Conservation (phyloP, 2,329 filamentous ascomycete genomes). For the Coniochaeta sp. region DNA sequence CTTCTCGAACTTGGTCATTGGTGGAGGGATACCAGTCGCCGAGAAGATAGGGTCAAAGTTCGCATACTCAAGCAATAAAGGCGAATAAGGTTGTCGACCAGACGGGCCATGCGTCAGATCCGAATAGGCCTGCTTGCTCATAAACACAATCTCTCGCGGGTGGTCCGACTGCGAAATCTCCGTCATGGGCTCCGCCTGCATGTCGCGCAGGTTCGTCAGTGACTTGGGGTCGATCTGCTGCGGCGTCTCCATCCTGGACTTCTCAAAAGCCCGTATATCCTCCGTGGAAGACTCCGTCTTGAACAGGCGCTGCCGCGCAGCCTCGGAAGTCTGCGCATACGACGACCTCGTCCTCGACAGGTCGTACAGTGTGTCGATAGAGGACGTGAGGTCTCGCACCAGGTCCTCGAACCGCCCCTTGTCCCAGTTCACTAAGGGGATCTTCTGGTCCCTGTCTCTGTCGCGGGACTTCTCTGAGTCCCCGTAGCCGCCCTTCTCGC, state of each 20-base stretch:
- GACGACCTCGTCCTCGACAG: conserved; percentile 59
- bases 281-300: conserved; percentile 32
- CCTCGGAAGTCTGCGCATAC: conserved; percentile 25
- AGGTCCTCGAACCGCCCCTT: conserved; percentile 69
- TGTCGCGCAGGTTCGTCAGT: conserved; percentile 39
- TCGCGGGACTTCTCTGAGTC: conserved; percentile 18
- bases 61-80: conserved; percentile 65
- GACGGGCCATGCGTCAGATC: conserved; percentile 34
- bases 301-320: conserved; percentile 23
- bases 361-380: conserved; percentile 74
- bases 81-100: conserved; percentile 40
- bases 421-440: conserved; percentile 56
- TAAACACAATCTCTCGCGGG: conserved; percentile 40
- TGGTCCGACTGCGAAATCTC: conserved; percentile 22
- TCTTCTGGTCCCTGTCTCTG: conserved; percentile 45
- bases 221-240: conserved; percentile 50
- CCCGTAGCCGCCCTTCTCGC: conserved; percentile 27
- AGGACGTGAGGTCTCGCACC: conserved; percentile 65
- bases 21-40: conserved; percentile 54
- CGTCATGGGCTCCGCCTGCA: conserved; percentile 31
- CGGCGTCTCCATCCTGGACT: conserved; percentile 54
- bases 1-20: conserved; percentile 59
- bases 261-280: conserved; percentile 47
- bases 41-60: conserved; percentile 56
- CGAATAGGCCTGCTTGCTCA: conserved; percentile 44